A percentile compares a stretch with the other conserved stretches of the same genome.
Evolutionary conservation across 495 filamentous ascomycete genomes (phyloP).

Genomic region (Cudoniella acicularis): DNA sequence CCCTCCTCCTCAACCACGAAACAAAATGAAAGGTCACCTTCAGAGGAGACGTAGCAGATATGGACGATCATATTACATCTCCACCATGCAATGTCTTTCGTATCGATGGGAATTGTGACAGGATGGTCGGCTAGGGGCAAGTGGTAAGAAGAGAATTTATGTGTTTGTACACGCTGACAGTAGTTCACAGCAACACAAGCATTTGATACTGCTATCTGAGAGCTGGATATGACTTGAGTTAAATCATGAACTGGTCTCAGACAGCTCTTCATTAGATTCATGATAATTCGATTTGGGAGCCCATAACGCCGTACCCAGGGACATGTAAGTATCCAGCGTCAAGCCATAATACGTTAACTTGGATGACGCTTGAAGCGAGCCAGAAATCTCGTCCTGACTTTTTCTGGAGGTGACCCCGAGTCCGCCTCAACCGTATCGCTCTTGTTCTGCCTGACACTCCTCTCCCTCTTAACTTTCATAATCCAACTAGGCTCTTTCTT

Average conservation of each 20-base stretch:
- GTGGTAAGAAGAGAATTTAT: too few species aligned
- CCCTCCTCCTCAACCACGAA: conserved; percentile 15
- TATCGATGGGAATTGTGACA: too few species aligned
- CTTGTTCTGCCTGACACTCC: conserved; percentile 3
- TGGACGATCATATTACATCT: too few species aligned
- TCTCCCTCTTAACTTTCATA: conserved; percentile 11
- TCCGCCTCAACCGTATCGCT: conserved; percentile 7
- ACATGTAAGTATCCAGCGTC: neutral
- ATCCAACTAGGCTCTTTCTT: conserved; percentile 19
- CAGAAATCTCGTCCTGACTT: conserved; percentile 10
- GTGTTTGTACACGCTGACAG: too few species aligned
- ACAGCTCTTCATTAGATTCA: too few species aligned
- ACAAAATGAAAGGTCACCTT: neutral
- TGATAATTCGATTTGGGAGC: neutral
- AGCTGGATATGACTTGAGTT: too few species aligned
- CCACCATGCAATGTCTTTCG: too few species aligned
- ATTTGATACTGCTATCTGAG: too few species aligned
- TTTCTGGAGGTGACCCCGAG: conserved; percentile 11
- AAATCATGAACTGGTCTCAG: too few species aligned
- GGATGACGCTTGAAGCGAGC: conserved; percentile 21
- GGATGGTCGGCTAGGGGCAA: too few species aligned
- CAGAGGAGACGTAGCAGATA: neutral
- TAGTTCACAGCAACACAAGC: too few species aligned
- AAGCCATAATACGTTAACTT: conserved; percentile 10
- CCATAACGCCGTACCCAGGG: neutral